Percentiles rank a stretch among this genome's conserved stretches.
Conservation (phyloP, 1,139 yeast species). For the Blastobotrys ciferrii region DNA sequence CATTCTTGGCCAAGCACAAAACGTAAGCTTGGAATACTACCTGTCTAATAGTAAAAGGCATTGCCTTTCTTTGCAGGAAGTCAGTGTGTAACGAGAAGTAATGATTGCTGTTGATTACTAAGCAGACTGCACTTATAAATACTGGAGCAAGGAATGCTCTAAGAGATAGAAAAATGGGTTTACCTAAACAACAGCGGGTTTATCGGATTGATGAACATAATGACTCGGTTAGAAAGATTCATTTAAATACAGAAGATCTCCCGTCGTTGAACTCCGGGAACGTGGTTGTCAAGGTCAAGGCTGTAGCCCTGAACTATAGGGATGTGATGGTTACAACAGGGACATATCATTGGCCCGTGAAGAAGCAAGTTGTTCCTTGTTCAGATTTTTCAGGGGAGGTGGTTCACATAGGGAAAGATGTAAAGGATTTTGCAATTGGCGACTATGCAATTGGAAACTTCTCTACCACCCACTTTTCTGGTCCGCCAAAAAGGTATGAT, state of each 20-base stretch:
- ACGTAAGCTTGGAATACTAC: too few species aligned
- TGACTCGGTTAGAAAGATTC: conserved; percentile 13
- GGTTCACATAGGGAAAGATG: conserved; percentile 18
- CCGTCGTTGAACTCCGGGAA: conserved; percentile 19
- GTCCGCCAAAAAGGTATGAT: conserved; percentile 10
- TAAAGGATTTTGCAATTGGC: conserved; percentile 15
- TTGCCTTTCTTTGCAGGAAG: too few species aligned
- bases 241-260: conserved; percentile 14
- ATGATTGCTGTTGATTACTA: too few species aligned
- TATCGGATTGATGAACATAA: conserved; percentile 14
- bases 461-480: conserved; percentile 7
- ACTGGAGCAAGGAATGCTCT: too few species aligned
- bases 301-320: conserved; percentile 25
- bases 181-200: conserved; percentile 15
- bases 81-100: too few species aligned
- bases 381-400: conserved; percentile 23
- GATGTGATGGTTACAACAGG: conserved; percentile 22
- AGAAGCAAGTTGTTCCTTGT: conserved; percentile 20
- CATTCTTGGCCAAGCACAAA: too few species aligned
- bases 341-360: conserved; percentile 17
- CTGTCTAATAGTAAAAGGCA: too few species aligned
- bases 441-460: conserved; percentile 22
- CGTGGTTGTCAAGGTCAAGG: conserved; percentile 21
- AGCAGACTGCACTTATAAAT: too few species aligned
- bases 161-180: too few species aligned